Base-by-base conservation (phyloP, 805 yeast genomes). In the Sungouiozyma intestinalis region DNA sequence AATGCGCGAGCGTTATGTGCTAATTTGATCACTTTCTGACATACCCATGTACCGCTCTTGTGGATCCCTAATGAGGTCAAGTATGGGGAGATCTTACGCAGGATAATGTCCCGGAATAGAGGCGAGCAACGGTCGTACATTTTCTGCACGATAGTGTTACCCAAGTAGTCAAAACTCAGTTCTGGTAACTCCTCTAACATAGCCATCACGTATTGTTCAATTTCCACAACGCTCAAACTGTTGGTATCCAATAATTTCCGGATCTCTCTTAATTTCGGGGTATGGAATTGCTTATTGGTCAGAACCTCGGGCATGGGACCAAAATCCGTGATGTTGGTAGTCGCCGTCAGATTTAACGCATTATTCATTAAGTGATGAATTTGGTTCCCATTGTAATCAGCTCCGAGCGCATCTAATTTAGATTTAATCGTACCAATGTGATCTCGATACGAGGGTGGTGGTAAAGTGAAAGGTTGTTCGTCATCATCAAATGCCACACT, bases 31-130 rank as follows among this genome's bases (percentile, higher is more conserved):
- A 92, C 81, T 63, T 90, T 92, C 62, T 92, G 98, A 16, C 95
- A 94, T 1, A 97, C 97, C 98, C 98, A 92, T 4, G 98, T 92
- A 46, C 98, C 98, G 61, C 90, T 90, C 58, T 92, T 92, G 66
- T 92, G 98, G 44, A 86, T 80, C 52, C 97, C 92, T 69, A 90
- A 81, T 52, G 85, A 92, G 1, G 96, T 85, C 47, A 92, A 67
- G 55, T 72, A 85, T 21, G 88, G 92, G 2, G 82, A 68, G 33
- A 92, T 75, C 48, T 75, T 75, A 52, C 82, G 76, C 41, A 92
- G 71, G 83, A 92, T 82, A 58, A 81, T 74, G 51, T 84, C 81
- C 55, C 86, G 84, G 43, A 87, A 71, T 3, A 79, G 69, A 16
- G 81, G 75, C 6, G 84, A 74, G 38, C 87, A 74, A 41, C 72